These are phyloP conservation scores for Castanea sativa DNA, from an alignment of 306 rosid species.

Conservation along the genomic window DNA sequence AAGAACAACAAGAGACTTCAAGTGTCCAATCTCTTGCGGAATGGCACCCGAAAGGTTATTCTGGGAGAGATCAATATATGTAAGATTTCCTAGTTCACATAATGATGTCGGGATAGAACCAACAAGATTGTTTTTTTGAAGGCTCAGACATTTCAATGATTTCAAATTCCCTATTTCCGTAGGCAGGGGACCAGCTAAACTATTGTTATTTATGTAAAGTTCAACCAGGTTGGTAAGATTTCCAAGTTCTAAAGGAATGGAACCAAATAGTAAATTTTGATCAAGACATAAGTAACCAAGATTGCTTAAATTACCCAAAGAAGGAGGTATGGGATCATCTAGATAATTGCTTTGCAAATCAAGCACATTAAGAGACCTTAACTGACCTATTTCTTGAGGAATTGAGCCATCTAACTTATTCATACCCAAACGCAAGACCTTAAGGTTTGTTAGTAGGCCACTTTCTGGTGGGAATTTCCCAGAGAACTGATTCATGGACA, in stretches of 20 bases:
- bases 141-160: not conserved
- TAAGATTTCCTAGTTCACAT: slow-evolving; percentile 1
- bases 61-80: not conserved
- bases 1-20: slow-evolving; percentile 29
- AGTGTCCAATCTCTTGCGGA: slow-evolving; percentile 24
- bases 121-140: not conserved
- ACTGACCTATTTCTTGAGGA: slow-evolving; percentile 10
- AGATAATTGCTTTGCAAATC: not conserved
- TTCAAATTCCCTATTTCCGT: not conserved
- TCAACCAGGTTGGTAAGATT: not conserved
- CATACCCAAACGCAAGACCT: not conserved
- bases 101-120: slow-evolving; percentile 16
- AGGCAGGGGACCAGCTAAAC: not conserved
- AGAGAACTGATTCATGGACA: slow-evolving; percentile 22
- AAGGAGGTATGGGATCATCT: not conserved
- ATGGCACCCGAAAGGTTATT: slow-evolving; percentile 31
- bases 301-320: slow-evolving; percentile 6
- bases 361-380: slow-evolving; percentile 3
- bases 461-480: slow-evolving; percentile 28
- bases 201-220: not conserved
- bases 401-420: slow-evolving; percentile 18
- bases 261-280: not conserved
- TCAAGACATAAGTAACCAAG: not conserved
- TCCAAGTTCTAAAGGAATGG: not conserved
- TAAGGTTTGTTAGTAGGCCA: slow-evolving; percentile 3